A percentile compares a stretch with the other conserved stretches of the same genome.
Evolutionary conservation across 1,284 basidiomycete species (phyloP).

Genomic region (Ustilago lituana): DNA sequence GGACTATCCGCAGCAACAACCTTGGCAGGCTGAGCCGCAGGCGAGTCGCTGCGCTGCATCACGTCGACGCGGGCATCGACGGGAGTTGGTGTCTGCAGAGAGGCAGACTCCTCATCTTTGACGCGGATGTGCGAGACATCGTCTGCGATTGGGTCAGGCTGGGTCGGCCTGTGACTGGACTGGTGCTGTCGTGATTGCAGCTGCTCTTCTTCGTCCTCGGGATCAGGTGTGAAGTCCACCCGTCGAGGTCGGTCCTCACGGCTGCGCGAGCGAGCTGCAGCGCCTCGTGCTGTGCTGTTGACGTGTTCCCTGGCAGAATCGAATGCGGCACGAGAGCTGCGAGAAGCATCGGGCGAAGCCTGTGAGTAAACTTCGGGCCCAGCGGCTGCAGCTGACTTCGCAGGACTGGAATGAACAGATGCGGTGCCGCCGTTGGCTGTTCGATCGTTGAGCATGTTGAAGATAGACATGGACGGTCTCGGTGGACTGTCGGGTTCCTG

Average conservation of each 20-base stretch:
- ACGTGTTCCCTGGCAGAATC: slow-evolving; percentile 30
- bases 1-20: background rate
- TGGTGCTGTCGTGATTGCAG: background rate
- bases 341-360: slow-evolving; percentile 1
- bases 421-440: slow-evolving; percentile 25
- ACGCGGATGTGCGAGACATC: slow-evolving; percentile 17
- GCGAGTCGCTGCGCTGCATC: background rate
- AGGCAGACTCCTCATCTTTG: slow-evolving; percentile 21
- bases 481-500: slow-evolving; percentile 38
- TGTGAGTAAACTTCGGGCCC: slow-evolving; percentile 9
- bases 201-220: slow-evolving; percentile 19
- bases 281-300: slow-evolving; percentile 1
- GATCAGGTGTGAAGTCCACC: slow-evolving; percentile 23
- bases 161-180: background rate
- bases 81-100: slow-evolving; percentile 5
- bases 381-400: slow-evolving; percentile 17
- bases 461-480: slow-evolving; percentile 49
- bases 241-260: slow-evolving; percentile 13
- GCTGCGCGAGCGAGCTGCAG: slow-evolving; percentile 6
- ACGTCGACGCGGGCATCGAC: background rate
- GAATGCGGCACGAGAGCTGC: slow-evolving; percentile 18
- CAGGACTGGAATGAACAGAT: slow-evolving; percentile 26
- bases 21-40: background rate
- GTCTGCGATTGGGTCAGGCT: background rate
- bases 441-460: slow-evolving; percentile 52